Conservation (phyloP, 805 yeast genomes). For the Pichia gijzeniarum region DNA sequence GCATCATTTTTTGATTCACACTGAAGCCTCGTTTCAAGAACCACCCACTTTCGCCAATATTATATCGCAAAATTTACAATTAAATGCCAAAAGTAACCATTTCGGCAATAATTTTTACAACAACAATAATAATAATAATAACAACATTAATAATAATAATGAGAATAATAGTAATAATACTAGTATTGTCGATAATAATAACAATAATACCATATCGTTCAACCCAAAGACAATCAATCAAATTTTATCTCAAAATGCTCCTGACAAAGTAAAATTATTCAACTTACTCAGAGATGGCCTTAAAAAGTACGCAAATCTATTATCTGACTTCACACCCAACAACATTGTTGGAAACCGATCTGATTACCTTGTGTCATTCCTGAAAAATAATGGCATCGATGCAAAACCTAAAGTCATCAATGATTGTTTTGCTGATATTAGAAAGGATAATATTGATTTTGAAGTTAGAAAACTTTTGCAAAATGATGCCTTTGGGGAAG, state of each 20-base stretch:
- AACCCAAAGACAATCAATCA: background rate
- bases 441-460: constrained; percentile 19
- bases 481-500: constrained; percentile 7
- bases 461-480: constrained; percentile 14
- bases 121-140: too few species aligned
- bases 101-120: background rate
- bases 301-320: constrained; percentile 17
- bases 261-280: constrained; percentile 8
- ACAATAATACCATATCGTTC: too few species aligned
- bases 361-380: constrained; percentile 21
- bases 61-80: background rate
- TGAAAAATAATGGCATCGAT: constrained; percentile 15
- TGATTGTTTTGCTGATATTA: constrained; percentile 21
- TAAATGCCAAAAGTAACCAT: background rate
- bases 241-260: constrained; percentile 2
- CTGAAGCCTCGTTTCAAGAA: constrained; percentile 1
- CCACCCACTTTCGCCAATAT: constrained; percentile 13
- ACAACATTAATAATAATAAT: background rate
- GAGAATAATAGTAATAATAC: background rate
- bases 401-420: constrained; percentile 23
- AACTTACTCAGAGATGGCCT: constrained; percentile 21
- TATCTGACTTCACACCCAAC: constrained; percentile 16
- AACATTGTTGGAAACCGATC: constrained; percentile 16
- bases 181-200: too few species aligned
- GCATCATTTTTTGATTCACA: background rate